Evolutionary conservation across 164 flowering plant genomes (phyloP).

Genomic region (Houttuynia cordata): DNA sequence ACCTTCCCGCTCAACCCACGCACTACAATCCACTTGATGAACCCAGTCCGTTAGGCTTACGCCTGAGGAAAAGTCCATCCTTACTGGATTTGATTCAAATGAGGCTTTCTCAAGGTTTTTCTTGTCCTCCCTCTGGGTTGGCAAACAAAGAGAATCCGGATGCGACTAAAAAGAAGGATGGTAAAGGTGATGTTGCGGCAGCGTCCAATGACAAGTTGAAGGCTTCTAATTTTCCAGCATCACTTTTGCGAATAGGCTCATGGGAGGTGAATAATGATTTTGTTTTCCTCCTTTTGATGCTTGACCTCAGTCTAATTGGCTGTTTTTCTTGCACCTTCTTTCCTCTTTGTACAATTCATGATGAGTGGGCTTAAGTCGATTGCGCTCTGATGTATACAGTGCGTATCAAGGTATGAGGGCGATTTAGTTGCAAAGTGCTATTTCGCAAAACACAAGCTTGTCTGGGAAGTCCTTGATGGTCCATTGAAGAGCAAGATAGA

Average conservation of each 20-base stretch:
- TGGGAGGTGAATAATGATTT: conserved; percentile 49
- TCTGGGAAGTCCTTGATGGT: conserved; percentile 88
- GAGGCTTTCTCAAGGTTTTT: conserved; percentile 53
- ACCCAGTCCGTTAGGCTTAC: conserved; percentile 76
- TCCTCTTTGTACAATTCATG: no score
- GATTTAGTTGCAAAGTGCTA: conserved; percentile 87
- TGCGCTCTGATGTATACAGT: conserved; percentile 23
- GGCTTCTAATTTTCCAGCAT: conserved; percentile 79
- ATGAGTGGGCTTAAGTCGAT: not conserved
- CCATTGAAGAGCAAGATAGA: conserved; percentile 86
- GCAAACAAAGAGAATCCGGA: conserved; percentile 11
- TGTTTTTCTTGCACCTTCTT: not conserved
- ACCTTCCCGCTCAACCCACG: conserved; percentile 19
- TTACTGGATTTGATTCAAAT: conserved; percentile 67
- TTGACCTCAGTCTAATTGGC: not conserved
- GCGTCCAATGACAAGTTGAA: conserved; percentile 51
- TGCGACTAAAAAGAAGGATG: conserved; percentile 29
- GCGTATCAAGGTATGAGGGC: conserved; percentile 68
- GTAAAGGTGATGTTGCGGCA: conserved; percentile 16
- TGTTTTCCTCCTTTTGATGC: not conserved
- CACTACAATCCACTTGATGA: conserved; percentile 67
- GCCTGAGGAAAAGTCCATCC: conserved; percentile 69
- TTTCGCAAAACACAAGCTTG: conserved; percentile 84
- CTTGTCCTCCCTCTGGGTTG: conserved; percentile 12
- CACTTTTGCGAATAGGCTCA: conserved; percentile 48